A percentile compares a stretch with the other conserved stretches of the same genome.
Conservation (phyloP, 1,139 yeast species). For the Waltiozyma sp. region DNA sequence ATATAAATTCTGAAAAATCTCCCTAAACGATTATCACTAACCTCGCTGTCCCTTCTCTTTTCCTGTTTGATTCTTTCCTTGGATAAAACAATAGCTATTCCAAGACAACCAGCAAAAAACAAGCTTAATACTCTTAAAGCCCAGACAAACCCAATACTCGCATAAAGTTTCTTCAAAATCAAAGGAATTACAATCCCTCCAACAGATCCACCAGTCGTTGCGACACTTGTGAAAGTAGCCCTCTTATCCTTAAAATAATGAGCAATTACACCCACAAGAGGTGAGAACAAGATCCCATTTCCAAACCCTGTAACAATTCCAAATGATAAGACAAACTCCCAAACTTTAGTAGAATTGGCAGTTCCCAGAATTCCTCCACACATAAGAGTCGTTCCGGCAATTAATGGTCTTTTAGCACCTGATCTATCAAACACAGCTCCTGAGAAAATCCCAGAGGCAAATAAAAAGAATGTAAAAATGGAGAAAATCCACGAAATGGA, state of each 20-base stretch:
- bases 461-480: slow-evolving; percentile 42
- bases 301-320: slow-evolving; percentile 48
- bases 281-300: slow-evolving; percentile 45
- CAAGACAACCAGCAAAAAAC: slow-evolving; percentile 32
- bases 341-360: slow-evolving; percentile 39
- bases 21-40: not conserved
- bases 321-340: slow-evolving; percentile 50
- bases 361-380: slow-evolving; percentile 44
- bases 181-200: slow-evolving; percentile 55
- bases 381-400: slow-evolving; percentile 23
- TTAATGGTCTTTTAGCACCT: slow-evolving; percentile 40
- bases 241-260: slow-evolving; percentile 51
- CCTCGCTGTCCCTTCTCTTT: not conserved
- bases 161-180: slow-evolving; percentile 37
- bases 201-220: slow-evolving; percentile 50
- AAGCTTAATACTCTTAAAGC: slow-evolving; percentile 48
- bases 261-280: slow-evolving; percentile 48
- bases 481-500: slow-evolving; percentile 62
- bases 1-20: slow-evolving; percentile 11
- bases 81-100: slow-evolving; percentile 26
- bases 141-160: slow-evolving; percentile 47
- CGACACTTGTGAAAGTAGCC: slow-evolving; percentile 46
- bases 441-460: slow-evolving; percentile 43
- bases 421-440: slow-evolving; percentile 52
- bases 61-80: slow-evolving; percentile 25